Base-by-base conservation (phyloP, 2,329 filamentous ascomycete genomes). In the Lizonia empirigonia region DNA sequence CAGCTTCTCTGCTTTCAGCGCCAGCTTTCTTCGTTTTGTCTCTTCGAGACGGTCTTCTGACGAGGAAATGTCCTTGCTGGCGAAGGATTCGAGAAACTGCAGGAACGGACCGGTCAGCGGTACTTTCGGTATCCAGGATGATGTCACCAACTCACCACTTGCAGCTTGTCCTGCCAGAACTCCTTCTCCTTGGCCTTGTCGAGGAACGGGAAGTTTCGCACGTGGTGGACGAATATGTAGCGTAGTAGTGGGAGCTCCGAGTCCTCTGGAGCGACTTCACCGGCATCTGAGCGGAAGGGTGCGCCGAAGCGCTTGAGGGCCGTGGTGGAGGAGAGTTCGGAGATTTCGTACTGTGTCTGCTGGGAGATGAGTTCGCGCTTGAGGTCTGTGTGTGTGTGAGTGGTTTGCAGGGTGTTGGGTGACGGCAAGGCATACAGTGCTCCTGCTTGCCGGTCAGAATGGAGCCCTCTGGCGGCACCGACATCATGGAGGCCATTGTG, bases 81-180 rank as follows among this genome's bases (percentile, higher is more conserved):
- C 93, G 72, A 99, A 99, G 0, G 91, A 97, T 74, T 97, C 92
- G 19, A 99, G 82, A 69, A 99, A 99, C 90, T 95, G 64, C 33
- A 29, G 23, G 42, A 8, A 33, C 41, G 36, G 27, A 15, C 34
- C 30, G 40, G 58, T 71, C 51, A 71, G 67, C 58, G 22, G 29
- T 39, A 20, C 32, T 13, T 29, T 13, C 24, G 15, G 19, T 20
- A 29, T 22, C 34, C 24, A 29, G 30, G 15, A 46, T 41, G 39
- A 50, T 47, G 40, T 49, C 33, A 44, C 41, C 34, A 48, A 86
- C 89, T 63, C 77, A 96, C 90, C 70, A 92, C 85, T 79, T 99
- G 94, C 54, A 99, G 79, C 74, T 96, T 97, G 71, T 97, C 91
- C 77, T 99, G 94, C 94, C 94, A 99, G 69, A 99, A 99, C 76